Evolutionary conservation across 2,329 filamentous ascomycete species (phyloP).

Genomic region (Verticillium nubilum): DNA sequence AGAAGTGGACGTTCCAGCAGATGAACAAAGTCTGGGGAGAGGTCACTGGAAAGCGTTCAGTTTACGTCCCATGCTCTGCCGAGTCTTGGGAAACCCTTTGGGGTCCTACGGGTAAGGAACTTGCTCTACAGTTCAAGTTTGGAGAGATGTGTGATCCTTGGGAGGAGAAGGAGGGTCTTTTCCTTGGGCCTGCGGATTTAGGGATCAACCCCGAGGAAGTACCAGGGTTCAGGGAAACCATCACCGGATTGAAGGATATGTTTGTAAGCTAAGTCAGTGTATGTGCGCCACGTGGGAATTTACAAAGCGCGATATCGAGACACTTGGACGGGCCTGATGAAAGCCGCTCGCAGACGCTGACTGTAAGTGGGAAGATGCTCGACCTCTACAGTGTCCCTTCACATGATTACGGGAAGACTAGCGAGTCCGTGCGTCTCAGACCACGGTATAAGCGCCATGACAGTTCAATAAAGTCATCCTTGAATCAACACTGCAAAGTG

Average conservation of each 20-base stretch:
- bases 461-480: too few species aligned
- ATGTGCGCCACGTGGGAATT: too few species aligned
- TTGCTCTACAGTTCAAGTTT: slow-evolving; percentile 17
- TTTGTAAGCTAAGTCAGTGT: neutral
- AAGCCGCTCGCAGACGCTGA: too few species aligned
- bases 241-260: slow-evolving; percentile 11
- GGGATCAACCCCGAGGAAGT: slow-evolving; percentile 14
- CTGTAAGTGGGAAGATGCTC: too few species aligned
- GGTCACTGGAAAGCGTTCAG: slow-evolving; percentile 15
- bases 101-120: slow-evolving; percentile 14
- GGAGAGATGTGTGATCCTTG: slow-evolving; percentile 16
- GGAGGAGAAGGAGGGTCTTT: slow-evolving; percentile 11
- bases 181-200: slow-evolving; percentile 12
- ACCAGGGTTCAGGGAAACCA: slow-evolving; percentile 13
- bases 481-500: too few species aligned
- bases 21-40: slow-evolving; percentile 17
- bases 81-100: slow-evolving; percentile 14
- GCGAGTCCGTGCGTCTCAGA: too few species aligned
- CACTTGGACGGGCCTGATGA: too few species aligned
- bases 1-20: slow-evolving; percentile 15
- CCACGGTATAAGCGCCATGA: too few species aligned
- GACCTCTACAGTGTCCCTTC: too few species aligned
- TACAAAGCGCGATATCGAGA: too few species aligned
- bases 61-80: slow-evolving; percentile 12
- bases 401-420: too few species aligned